A percentile compares a stretch with the other conserved stretches of the same genome.
Conservation (phyloP, 306 rosid genomes). For the Prunus dulcis region DNA sequence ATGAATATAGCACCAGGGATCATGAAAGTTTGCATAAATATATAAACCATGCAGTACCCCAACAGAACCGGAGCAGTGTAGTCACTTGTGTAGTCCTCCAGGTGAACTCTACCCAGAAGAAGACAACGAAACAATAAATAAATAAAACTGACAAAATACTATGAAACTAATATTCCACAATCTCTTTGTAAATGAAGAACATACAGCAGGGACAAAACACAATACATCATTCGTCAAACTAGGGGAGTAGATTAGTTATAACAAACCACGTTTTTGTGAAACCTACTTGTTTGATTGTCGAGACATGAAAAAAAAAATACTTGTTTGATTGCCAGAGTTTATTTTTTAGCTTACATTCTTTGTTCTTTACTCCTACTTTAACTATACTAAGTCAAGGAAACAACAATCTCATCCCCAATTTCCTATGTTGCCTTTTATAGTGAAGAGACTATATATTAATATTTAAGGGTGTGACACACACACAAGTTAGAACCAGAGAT, state of each 20-base stretch:
- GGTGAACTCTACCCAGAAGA: conserved; percentile 64
- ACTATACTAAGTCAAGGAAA: neutral
- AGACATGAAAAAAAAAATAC: no score
- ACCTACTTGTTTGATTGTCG: neutral
- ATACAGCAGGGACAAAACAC: neutral
- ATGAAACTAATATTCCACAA: conserved; percentile 16
- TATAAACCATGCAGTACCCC: conserved; percentile 87
- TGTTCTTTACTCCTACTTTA: neutral
- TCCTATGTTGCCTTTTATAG: neutral
- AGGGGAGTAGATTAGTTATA: neutral
- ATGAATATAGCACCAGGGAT: conserved; percentile 81
- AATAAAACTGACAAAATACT: neutral
- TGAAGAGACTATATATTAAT: neutral
- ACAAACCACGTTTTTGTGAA: neutral
- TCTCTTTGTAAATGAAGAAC: neutral
- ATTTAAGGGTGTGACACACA: neutral
- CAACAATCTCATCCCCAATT: neutral
- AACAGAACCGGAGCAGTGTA: conserved; percentile 93
- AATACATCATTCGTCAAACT: neutral
- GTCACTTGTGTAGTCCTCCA: conserved; percentile 94
- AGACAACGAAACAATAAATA: neutral
- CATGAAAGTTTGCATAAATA: conserved; percentile 99
- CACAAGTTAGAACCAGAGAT: neutral
- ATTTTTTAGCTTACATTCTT: neutral
- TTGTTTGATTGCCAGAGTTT: no score